Base-by-base conservation (phyloP, 805 yeast species). In the Pichia rugopelliculosa region DNA sequence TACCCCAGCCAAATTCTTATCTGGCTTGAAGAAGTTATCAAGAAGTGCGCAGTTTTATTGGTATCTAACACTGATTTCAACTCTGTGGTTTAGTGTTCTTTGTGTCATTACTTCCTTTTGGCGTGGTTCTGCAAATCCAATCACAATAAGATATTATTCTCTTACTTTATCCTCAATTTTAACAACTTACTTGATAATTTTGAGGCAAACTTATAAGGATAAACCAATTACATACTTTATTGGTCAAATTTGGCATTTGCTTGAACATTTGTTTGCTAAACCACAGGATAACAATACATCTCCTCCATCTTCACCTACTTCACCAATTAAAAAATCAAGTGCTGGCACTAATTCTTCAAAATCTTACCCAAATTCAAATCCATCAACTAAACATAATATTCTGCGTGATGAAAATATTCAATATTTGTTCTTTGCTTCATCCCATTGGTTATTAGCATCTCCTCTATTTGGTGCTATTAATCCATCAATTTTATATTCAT, bases 21-120 rank as follows among this genome's bases (percentile, higher is more conserved):
- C 41, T n/a, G 55, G 53, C 38, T 17, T 57, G 15, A 47, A 45
- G 26, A 43, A 37, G 23, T 51, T 62, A 12, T 44, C 56, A 12
- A 48, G 65, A 53, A 75, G 80, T 11, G 79, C 80, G 9, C 87
- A 82, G 59, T 80, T 83, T 59, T 79, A 79, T 56, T 83, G 90
- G 90, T 83, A 75, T 54, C 45, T 80, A 24, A 83, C 85, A 17
- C 87, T 83, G 62, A 69, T 76, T 13, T 59, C 71, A 27, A 76
- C 80, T 2, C 53, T 78, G 3, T 54, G 62, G 46, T 75, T 66
- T 61, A 73, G 74, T 56, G 48, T 64, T 3, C 53, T 64, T 18
- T 70, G 68, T 56, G 61, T 68, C 39, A 45, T 74, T 34, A 67
- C 59, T 33, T 71, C 81, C 8, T 68, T 77, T 46, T 69, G 76